Evolutionary conservation across 2,329 filamentous ascomycete species (phyloP).

Genomic region (Rachicladosporium sp.): DNA sequence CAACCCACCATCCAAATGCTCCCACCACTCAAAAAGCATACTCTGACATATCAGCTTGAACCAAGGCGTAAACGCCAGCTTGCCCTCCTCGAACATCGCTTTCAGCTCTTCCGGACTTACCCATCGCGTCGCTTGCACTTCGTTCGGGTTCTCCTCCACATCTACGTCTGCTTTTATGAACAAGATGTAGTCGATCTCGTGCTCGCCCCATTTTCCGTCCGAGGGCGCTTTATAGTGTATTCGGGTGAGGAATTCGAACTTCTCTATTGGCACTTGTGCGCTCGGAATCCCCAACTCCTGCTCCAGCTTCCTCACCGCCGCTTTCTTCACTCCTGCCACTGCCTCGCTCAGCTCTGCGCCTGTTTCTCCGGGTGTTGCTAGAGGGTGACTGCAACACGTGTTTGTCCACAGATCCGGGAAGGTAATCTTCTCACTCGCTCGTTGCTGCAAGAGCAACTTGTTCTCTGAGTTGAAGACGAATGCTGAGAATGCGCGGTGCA

Average conservation of each 20-base stretch:
- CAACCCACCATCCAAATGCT: constrained; percentile 65
- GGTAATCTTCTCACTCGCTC: constrained; percentile 92
- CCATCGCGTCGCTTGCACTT: constrained; percentile 75
- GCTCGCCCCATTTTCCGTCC: constrained; percentile 96
- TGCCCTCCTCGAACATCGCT: constrained; percentile 68
- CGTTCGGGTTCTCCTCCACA: constrained; percentile 69
- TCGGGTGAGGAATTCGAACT: constrained; percentile 86
- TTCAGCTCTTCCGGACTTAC: constrained; percentile 74
- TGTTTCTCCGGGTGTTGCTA: constrained; percentile 84
- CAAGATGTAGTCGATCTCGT: constrained; percentile 98
- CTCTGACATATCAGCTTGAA: constrained; percentile 98
- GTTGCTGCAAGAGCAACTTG: constrained; percentile 86
- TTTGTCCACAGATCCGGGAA: constrained; percentile 99
- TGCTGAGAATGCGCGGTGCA: constrained; percentile 94
- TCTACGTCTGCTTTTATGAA: constrained; percentile 95
- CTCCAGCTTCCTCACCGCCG: constrained; percentile 82
- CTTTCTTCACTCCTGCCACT: constrained; percentile 75
- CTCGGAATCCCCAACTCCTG: constrained; percentile 89
- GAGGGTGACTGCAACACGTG: constrained; percentile 95
- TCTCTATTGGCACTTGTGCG: constrained; percentile 76
- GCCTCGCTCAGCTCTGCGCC: constrained; percentile 70
- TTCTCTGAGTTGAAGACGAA: constrained; percentile 96
- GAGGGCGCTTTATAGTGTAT: constrained; percentile 98
- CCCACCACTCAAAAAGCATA: constrained; percentile 98
- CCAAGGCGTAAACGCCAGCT: constrained; percentile 87